Evolutionary conservation across 2,329 filamentous ascomycete genomes (phyloP), one percentile per base, ranked within the genome.

Genomic region (Achaetomium macrosporum): DNA sequence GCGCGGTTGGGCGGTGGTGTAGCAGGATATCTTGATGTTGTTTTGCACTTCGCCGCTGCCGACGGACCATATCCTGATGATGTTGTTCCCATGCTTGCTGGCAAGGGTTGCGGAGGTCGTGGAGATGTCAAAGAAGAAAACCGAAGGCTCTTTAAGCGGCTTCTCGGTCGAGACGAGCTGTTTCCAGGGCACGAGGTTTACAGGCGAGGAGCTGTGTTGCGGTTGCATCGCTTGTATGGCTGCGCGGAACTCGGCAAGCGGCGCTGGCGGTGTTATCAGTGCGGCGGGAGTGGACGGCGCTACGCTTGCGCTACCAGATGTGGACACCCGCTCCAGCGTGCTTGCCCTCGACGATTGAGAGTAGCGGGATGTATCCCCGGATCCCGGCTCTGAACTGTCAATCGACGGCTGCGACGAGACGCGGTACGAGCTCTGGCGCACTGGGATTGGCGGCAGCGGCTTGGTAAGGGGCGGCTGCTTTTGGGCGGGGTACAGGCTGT

Each of bases 11-110:
- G 68, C 67, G 13, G 69, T 69, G 1, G 69, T 71, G 54, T 72
- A 72, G 10, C 68, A 69, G 1, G 66, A 65, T 33, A 72, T 64
- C 39, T 73, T 73, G 63, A 73, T 63, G 36, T 59, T 57, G 49
- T 57, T 64, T 25, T 60, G 59, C 5, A 65, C 52, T 12, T 56
- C 51, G 17, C 59, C 60, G 9, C 55, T 60, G 25, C 57, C 59
- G 17, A 65, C 55, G 12, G 61, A 63, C 64, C 64, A 65, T 31
- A 66, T 51, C 33, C 60, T 57, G 54, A 66, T 57, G 29, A 64
- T 55, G 43, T 63, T 65, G 50, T 66, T 66, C 48, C 64, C 64
- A 43, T 66, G 63, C 31, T 65, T 64, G 59, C 64, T 71, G 7
- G 69, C 69, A 2, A 73, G 58, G 10, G 65, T 65, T 5, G 65